Evolutionary conservation across 2,329 filamentous ascomycete species (phyloP).

Genomic region (Talaromyces marneffei): DNA sequence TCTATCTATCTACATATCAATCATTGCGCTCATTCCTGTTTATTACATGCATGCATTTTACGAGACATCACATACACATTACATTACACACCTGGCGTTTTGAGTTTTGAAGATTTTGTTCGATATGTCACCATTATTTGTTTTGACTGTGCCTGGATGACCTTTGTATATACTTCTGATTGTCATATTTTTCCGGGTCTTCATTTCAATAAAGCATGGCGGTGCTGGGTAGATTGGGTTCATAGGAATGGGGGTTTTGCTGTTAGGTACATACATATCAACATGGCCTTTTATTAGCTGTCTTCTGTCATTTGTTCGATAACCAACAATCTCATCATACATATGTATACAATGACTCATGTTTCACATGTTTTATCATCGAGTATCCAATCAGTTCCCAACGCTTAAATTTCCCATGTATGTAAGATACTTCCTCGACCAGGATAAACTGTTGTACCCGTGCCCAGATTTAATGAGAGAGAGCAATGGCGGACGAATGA

Average conservation of each 20-base stretch:
- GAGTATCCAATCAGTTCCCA: too few relatives aligned
- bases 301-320: too few relatives aligned
- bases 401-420: too few relatives aligned
- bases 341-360: too few relatives aligned
- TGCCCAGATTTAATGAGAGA: background rate
- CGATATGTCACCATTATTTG: background rate
- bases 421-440: too few relatives aligned
- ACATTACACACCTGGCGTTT: background rate
- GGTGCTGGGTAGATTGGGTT: background rate
- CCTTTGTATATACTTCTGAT: background rate
- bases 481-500: background rate
- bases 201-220: background rate
- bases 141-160: background rate
- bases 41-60: slow-evolving; percentile 2
- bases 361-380: too few relatives aligned
- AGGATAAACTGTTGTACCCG: too few relatives aligned
- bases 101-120: background rate
- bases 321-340: too few relatives aligned
- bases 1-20: background rate
- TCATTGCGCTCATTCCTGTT: background rate
- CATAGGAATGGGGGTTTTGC: too few relatives aligned
- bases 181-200: background rate
- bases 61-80: slow-evolving; percentile 1
- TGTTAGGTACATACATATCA: too few relatives aligned
- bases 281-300: too few relatives aligned